Percentiles rank a stretch among this genome's conserved stretches.
Evolutionary conservation across 2,329 filamentous ascomycete species (phyloP).

Genomic region (Trichoderma arundinaceum): DNA sequence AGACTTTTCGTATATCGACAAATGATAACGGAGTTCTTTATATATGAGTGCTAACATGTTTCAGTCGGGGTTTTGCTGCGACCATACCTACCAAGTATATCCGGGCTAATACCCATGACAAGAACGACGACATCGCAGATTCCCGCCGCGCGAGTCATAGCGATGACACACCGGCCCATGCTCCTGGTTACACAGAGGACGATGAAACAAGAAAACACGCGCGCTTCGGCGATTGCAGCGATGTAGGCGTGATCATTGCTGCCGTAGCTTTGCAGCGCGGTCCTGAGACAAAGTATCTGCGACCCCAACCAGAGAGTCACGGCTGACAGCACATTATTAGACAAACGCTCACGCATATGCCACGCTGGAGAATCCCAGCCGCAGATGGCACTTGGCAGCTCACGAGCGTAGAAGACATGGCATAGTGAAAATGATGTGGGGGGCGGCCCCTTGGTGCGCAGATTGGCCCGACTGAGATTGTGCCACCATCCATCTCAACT

Average conservation of each 20-base stretch:
- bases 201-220: neutral
- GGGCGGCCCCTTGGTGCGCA: neutral
- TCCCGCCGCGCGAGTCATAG: neutral
- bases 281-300: conserved; percentile 5
- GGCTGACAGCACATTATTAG: neutral
- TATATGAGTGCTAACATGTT: conserved; percentile 3
- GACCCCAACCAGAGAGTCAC: neutral
- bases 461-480: conserved; percentile 18
- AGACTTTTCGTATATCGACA: conserved; percentile 16
- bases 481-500: conserved; percentile 26
- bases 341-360: neutral
- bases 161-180: neutral
- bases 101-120: neutral
- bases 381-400: neutral
- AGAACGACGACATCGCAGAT: neutral
- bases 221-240: neutral
- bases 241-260: neutral
- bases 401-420: neutral
- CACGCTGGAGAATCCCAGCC: neutral
- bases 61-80: neutral
- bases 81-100: neutral
- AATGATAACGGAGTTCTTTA: neutral
- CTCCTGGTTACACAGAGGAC: neutral
- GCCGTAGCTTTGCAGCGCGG: neutral
- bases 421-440: neutral